phyloP scores from a whole-genome alignment of 305 asterid species.

The Fraxinus greggii region DNA sequence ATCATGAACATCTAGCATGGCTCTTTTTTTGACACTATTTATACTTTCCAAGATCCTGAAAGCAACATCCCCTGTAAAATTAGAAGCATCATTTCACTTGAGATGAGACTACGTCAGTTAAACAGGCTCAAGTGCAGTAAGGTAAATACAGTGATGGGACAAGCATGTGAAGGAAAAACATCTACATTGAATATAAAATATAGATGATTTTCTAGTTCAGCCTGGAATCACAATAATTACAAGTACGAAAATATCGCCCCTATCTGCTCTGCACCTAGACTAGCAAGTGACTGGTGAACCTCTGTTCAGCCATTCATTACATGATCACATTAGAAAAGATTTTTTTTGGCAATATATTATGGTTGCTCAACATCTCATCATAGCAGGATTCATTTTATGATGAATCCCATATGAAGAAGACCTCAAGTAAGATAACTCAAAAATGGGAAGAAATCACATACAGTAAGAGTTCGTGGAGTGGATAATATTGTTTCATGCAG shows the following conservation, averaged over 20 bases:
- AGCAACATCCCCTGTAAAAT: conserved; percentile 89
- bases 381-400: conserved; percentile 3
- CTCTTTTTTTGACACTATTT: conserved; percentile 48
- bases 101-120: conserved; percentile 19
- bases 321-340: background rate
- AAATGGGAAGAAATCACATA: background rate
- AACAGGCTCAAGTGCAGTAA: background rate
- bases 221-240: background rate
- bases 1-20: conserved; percentile 55
- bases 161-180: background rate
- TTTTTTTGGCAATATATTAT: background rate
- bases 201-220: background rate
- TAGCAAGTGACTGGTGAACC: background rate
- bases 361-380: background rate
- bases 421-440: background rate
- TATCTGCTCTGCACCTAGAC: background rate
- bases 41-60: conserved; percentile 75
- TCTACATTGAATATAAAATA: background rate
- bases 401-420: conserved; percentile 1
- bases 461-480: background rate
- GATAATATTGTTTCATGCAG: background rate
- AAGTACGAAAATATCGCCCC: background rate
- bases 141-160: background rate
- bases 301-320: background rate
- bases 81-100: conserved; percentile 26